Percentiles rank a stretch among this genome's conserved stretches.
These are phyloP conservation scores for Teunomyces atbi DNA, from an alignment of 805 yeast species.

Conservation along the genomic window DNA sequence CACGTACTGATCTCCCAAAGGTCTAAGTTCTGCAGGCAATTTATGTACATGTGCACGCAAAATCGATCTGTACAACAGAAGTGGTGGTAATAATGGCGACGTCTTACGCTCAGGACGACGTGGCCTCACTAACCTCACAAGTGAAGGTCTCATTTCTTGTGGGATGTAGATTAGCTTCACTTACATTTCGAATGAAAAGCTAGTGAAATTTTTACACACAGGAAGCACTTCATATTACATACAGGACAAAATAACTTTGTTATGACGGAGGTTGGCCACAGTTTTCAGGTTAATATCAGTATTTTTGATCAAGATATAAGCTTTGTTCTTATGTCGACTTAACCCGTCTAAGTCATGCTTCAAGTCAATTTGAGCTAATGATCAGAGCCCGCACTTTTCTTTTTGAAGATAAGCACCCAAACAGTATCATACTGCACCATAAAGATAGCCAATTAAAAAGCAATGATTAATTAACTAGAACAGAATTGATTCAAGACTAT, in stretches of 20 bases:
- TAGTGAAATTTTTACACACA: not conserved
- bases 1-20: slow-evolving; percentile 87
- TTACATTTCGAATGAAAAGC: not conserved
- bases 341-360: no score
- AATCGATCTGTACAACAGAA: slow-evolving; percentile 73
- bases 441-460: no score
- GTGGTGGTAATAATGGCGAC: slow-evolving; percentile 72
- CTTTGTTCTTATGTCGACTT: no score
- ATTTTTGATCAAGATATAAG: no score
- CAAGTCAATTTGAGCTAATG: no score
- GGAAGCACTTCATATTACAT: not conserved
- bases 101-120: slow-evolving; percentile 41
- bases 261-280: no score
- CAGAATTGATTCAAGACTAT: no score
- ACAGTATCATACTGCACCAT: no score
- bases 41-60: slow-evolving; percentile 68
- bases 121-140: slow-evolving; percentile 34
- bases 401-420: no score
- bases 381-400: no score
- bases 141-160: slow-evolving; percentile 35
- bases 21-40: slow-evolving; percentile 68
- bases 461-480: no score
- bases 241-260: not conserved
- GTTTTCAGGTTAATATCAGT: no score
- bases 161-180: not conserved